Percentiles rank a stretch among this genome's conserved stretches.
Conservation (phyloP, 139 green algal genomes). For the Mesotaenium endlicherianum region DNA sequence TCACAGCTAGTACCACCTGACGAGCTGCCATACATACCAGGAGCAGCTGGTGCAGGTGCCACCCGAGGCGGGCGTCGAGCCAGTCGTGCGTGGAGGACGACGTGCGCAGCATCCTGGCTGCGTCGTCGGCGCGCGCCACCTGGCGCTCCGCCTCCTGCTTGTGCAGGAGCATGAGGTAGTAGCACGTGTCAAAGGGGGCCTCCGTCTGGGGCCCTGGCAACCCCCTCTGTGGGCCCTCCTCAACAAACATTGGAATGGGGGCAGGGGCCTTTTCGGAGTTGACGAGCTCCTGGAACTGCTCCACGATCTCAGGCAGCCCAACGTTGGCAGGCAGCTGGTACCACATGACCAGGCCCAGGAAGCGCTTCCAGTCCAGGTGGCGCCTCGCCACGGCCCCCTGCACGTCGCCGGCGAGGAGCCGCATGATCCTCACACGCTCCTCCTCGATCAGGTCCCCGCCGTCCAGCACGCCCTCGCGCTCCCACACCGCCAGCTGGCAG, state of each 20-base stretch:
- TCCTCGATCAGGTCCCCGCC: constrained; percentile 45
- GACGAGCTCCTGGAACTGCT: constrained; percentile 13
- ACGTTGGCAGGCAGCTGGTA: constrained; percentile 43
- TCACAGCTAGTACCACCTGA: too few species aligned
- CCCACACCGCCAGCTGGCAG: constrained; percentile 65
- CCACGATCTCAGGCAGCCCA: not conserved
- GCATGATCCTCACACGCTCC: constrained; percentile 60
- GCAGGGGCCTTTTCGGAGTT: not conserved
- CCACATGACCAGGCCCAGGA: constrained; percentile 75
- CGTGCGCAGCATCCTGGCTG: constrained; percentile 53
- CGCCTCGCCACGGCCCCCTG: not conserved
- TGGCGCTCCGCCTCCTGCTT: not conserved
- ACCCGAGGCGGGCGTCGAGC: constrained; percentile 65
- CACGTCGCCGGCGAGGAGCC: constrained; percentile 69
- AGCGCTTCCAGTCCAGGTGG: constrained; percentile 77
- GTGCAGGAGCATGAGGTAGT: constrained; percentile 69
- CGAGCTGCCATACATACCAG: too few species aligned
- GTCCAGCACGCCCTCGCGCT: not conserved
- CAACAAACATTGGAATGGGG: constrained; percentile 58
- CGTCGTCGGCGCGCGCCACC: constrained; percentile 9
- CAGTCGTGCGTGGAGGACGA: constrained; percentile 64
- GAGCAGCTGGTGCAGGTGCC: constrained; percentile 66
- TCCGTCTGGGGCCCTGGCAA: not conserved
- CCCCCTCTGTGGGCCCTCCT: constrained; percentile 22
- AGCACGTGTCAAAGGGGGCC: constrained; percentile 62